Conservation (phyloP, 257 asterid genomes). For the Nicotiana obtusifolia region DNA sequence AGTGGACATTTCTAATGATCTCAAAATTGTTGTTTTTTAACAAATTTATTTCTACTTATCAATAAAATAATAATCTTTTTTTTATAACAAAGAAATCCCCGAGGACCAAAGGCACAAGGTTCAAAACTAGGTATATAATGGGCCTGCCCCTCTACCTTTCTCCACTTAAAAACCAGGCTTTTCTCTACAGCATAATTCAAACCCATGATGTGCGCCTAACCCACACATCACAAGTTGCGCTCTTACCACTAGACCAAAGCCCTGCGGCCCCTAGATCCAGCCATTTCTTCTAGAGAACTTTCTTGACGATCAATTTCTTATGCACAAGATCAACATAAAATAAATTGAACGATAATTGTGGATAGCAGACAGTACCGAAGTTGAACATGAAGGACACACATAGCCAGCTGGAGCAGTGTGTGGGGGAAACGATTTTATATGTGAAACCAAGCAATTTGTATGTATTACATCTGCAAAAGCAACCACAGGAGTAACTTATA, state of each 20-base stretch:
- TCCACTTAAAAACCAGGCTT: neutral
- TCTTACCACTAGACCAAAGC: neutral
- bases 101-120: neutral
- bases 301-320: neutral
- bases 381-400: conserved; percentile 72
- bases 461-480: conserved; percentile 61
- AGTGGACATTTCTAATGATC: neutral
- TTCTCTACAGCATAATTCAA: rapidly evolving
- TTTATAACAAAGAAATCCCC: neutral
- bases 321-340: neutral
- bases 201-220: neutral
- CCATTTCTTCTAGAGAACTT: neutral
- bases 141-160: neutral
- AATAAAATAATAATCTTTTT: neutral
- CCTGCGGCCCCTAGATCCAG: neutral
- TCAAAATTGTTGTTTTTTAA: neutral
- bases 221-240: neutral
- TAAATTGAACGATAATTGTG: neutral
- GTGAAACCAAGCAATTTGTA: conserved; percentile 72
- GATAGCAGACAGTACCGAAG: conserved; percentile 41
- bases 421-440: conserved; percentile 66
- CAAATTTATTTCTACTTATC: neutral
- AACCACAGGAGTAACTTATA: conserved; percentile 7
- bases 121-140: neutral
- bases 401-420: conserved; percentile 90